Base-by-base conservation (phyloP, 768 basidiomycete species). In the Cystobasidium tubakii region DNA sequence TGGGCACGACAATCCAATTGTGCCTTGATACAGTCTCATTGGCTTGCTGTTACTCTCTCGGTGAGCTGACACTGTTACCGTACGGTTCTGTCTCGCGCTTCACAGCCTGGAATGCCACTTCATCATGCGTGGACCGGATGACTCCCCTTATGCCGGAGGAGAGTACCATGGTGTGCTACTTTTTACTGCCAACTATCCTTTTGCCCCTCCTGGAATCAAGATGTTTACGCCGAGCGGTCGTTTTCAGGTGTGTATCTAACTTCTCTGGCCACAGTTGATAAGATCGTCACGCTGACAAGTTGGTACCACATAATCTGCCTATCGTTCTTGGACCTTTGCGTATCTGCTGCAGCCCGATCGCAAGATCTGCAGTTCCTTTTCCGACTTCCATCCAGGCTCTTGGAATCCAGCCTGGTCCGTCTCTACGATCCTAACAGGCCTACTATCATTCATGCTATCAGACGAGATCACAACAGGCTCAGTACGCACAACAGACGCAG, bases 361-460 rank as follows among this genome's bases (percentile, higher is more conserved):
- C 57, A 96, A 93, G 85, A 96, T 98, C 70, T 97, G 94, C 81
- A 95, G 96, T 83, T 95, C 92, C 27, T 96, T 98, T 55, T 92
- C 91, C 1, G 91, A 93, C 81, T 93, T 92, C 79, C 92, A 93
- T 79, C 91, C 92, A 0, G 91, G 90, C 75, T 86, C 90, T 15
- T 93, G 92, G 92, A 93, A 93, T 81, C 92, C 92, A 6, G 90
- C 92, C 0, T 95, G 92, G 92, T 91, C 90, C 78, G 91, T 94
- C 13, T 89, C 90, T 25, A 95, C 92, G 15, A 95, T 95, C 67
- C 60, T 79, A 25, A 74, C 75, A 6, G 96, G 96, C 23, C 84
- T 98, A 23, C 83, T 95, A 62, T 92, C 90, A 2, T 96, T 96
- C 83, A 95, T 95, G 93, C 84, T 94, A 62, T 88, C 90, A 0